Base-by-base conservation (phyloP, 1,139 yeast species). In the Debaryomycetaceae sp. region DNA sequence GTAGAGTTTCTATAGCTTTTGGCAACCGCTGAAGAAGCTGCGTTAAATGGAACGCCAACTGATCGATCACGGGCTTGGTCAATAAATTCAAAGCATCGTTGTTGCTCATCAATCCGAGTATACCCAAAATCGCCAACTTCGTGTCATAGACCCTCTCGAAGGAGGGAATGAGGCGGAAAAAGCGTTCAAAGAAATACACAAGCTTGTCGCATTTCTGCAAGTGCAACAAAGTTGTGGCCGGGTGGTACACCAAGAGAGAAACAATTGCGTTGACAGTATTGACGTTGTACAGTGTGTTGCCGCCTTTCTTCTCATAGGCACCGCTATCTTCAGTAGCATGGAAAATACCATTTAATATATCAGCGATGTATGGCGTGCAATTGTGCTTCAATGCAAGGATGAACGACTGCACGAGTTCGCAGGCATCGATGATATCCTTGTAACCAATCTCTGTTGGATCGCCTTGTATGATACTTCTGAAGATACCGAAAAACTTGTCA, bases 61-160 rank as follows among this genome's bases (percentile, higher is more conserved):
- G 58, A 5, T 48, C 42, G 3, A 54, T 45, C 23, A 55, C 46
- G 1, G 48, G 49, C 4, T 55, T 54, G 31, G 49, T 58, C 42
- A 63, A 55, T 20, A 27, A 27, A 13, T 33, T 37, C 36, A 48
- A 39, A 6, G 42, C 48, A 5, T 61, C 60, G 42, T 60, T 60
- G 45, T 64, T 58, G 48, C 57, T 65, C 9, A 77, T 53, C n/a
- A 84, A 53, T 31, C 80, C 74, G 42, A 91, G 63, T 36, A 87
- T 62, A 0, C 95, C 95, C 51, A 91, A 65, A 4, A 81, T 70
- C 1, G 88, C 80, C 37, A 93, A 66, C 62, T 90, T 90, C 62
- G 89, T 75, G 64, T 91, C 98, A 56, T 78, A 87, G 3, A 89
- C 96, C 49, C 96, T 72, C n/a, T 76, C 72, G 53, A 86, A 75